phyloP scores from a whole-genome alignment of 169 alveolate genomes.

The Cryptosporidium felis region DNA sequence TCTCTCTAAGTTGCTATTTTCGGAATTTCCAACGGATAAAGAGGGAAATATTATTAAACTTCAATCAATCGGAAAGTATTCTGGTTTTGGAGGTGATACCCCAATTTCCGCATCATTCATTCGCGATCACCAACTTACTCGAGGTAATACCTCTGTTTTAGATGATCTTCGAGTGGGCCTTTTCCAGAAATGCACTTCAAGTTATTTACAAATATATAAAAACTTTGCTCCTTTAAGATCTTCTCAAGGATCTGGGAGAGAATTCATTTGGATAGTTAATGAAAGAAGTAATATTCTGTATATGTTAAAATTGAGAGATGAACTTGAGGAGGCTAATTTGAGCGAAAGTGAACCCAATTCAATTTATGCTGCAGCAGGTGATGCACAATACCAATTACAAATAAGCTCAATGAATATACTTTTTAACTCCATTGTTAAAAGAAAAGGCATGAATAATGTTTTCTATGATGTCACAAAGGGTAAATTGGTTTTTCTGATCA shows the following conservation, averaged over 20 bases:
- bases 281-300: slow-evolving; percentile 8
- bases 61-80: slow-evolving; percentile 18
- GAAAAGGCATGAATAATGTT: background rate
- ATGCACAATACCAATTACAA: background rate
- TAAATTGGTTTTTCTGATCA: background rate
- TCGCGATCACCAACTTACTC: background rate
- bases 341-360: background rate
- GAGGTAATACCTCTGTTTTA: background rate
- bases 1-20: background rate
- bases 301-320: slow-evolving; percentile 19
- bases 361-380: slow-evolving; percentile 19
- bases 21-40: background rate
- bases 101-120: slow-evolving; percentile 11
- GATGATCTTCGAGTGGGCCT: background rate
- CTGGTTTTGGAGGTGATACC: slow-evolving; percentile 66
- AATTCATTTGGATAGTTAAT: slow-evolving; percentile 29
- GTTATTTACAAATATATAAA: slow-evolving; percentile 1
- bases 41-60: background rate
- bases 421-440: slow-evolving; percentile 16
- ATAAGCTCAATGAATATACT: background rate
- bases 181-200: background rate
- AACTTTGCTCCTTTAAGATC: slow-evolving; percentile 13
- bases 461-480: slow-evolving; percentile 35
- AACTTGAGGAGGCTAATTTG: background rate
- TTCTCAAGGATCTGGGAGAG: background rate